Percentiles rank a stretch among this genome's conserved stretches.
Conservation (phyloP, 106 monocot species). For the Phalaenopsis equestris region DNA sequence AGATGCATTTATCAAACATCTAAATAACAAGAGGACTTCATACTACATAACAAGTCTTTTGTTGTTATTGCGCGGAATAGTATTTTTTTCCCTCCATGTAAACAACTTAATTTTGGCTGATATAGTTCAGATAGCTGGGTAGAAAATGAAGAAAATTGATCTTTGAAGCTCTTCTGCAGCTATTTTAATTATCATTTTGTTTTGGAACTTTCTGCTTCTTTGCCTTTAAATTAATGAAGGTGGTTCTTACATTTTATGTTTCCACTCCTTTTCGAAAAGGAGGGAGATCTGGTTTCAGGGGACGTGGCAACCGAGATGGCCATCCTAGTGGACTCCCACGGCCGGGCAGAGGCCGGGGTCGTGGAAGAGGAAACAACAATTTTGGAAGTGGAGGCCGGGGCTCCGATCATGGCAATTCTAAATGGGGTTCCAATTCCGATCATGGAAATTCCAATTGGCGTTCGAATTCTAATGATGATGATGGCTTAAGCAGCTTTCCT, state of each 20-base stretch:
- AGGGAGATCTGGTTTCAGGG: slow-evolving; percentile 49
- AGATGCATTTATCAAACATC: no score
- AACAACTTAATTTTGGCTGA: no score
- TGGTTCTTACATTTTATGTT: neutral
- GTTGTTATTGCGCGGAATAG: no score
- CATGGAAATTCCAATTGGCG: slow-evolving; percentile 26
- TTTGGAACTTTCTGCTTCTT: neutral
- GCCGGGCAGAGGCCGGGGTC: slow-evolving; percentile 44
- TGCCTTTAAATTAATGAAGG: neutral
- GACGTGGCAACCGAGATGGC: slow-evolving; percentile 31
- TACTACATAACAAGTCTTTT: no score
- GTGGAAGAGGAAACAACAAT: slow-evolving; percentile 39
- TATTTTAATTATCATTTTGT: neutral
- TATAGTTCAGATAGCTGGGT: no score
- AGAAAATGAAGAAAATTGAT: no score
- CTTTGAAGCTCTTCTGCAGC: neutral
- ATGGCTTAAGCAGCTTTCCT: no score
- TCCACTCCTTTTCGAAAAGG: slow-evolving; percentile 24
- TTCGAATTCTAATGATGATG: slow-evolving; percentile 8
- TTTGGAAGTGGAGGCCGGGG: slow-evolving; percentile 6
- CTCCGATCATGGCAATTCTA: neutral
- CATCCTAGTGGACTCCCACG: slow-evolving; percentile 47
- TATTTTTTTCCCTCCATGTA: no score
- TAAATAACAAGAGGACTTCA: no score
- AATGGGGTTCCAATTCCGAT: slow-evolving; percentile 18